Conservation (phyloP, 208 protist genomes). For the Strigomonas galati region DNA sequence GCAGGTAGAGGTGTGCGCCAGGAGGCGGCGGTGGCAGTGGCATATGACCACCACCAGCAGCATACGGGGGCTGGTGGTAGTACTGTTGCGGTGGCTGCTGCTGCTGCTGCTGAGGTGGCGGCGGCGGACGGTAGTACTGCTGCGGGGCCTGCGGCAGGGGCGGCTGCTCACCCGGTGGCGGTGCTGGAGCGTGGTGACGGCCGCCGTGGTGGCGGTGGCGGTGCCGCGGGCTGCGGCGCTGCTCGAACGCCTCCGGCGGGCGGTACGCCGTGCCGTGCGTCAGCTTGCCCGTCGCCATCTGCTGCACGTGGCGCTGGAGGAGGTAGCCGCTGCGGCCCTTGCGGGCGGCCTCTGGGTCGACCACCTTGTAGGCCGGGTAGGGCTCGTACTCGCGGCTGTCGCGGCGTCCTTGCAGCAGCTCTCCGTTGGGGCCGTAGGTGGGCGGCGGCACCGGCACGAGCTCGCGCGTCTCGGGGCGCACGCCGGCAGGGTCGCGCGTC, state of each 20-base stretch:
- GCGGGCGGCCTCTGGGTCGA: neutral
- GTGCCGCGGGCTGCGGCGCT: neutral
- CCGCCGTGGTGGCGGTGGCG: neutral
- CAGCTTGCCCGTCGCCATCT: slow-evolving; percentile 28
- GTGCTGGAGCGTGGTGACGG: neutral
- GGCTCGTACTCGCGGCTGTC: slow-evolving; percentile 16
- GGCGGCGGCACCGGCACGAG: slow-evolving; percentile 19
- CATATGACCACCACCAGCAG: too few species aligned
- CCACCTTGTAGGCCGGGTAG: slow-evolving; percentile 17
- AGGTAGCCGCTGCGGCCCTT: slow-evolving; percentile 21
- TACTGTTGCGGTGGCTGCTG: neutral
- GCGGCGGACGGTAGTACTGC: neutral
- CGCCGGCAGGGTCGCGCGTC: slow-evolving; percentile 34
- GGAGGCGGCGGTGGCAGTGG: too few species aligned
- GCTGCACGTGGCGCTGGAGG: slow-evolving; percentile 53
- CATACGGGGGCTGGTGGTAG: too few species aligned
- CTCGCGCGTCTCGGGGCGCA: slow-evolving; percentile 3
- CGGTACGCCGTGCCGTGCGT: slow-evolving; percentile 10
- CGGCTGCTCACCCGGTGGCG: neutral
- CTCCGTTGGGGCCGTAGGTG: neutral
- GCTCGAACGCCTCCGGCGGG: neutral
- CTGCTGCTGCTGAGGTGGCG: neutral
- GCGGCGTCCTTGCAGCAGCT: neutral
- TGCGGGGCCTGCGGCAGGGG: neutral
- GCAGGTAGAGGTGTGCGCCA: neutral